These are phyloP conservation scores for Cynara cardunculus DNA, from an alignment of 129 eudicot species.

Conservation along the genomic window DNA sequence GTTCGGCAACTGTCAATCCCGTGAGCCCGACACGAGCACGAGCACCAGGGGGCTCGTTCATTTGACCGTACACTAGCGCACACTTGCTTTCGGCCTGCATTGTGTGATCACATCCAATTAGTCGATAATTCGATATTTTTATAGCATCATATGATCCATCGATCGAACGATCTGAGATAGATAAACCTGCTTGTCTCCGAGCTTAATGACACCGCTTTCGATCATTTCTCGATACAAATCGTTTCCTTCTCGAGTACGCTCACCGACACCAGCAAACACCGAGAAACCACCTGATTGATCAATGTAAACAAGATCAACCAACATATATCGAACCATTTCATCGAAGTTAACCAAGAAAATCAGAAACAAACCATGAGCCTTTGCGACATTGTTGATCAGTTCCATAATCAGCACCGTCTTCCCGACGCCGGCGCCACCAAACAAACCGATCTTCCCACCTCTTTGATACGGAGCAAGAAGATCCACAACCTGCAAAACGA, in stretches of 20 bases:
- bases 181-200: conserved; percentile 76
- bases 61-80: conserved; percentile 98
- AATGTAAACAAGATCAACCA: conserved; percentile 5
- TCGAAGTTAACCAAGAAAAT: neutral
- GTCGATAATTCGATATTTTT: neutral
- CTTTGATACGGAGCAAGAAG: conserved; percentile 98
- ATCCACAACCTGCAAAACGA: conserved; percentile 72
- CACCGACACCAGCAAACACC: conserved; percentile 99
- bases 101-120: neutral
- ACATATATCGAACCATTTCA: neutral
- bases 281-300: conserved; percentile 88
- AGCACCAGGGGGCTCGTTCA: conserved; percentile 99
- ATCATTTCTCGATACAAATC: conserved; percentile 97
- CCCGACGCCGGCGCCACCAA: conserved; percentile 99
- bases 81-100: conserved; percentile 86
- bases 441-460: conserved; percentile 98
- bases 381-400: conserved; percentile 91
- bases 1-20: conserved; percentile 96
- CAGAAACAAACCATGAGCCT: conserved; percentile 82
- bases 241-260: conserved; percentile 96
- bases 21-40: conserved; percentile 99
- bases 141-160: neutral
- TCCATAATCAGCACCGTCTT: conserved; percentile 99
- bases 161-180: neutral
- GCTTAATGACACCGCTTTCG: conserved; percentile 98